Conservation (phyloP, 1,139 yeast species). For the Yarrowia galli region DNA sequence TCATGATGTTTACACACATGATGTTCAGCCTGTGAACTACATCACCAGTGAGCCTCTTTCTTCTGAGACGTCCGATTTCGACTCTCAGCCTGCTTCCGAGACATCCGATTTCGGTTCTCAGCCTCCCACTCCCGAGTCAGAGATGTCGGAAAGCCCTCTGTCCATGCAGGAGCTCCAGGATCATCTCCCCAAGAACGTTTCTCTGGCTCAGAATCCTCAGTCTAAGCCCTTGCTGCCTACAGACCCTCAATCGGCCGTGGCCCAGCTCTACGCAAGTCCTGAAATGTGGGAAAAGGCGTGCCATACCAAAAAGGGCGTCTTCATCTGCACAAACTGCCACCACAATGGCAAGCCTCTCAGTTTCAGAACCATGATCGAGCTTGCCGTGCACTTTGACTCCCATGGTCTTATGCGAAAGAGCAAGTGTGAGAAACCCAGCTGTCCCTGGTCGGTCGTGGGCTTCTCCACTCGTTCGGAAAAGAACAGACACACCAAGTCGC, state of each 20-base stretch:
- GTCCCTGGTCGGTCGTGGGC: slow-evolving; percentile 31
- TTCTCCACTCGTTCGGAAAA: slow-evolving; percentile 21
- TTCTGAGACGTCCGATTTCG: not conserved
- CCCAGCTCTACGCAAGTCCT: slow-evolving; percentile 6
- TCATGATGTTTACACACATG: not conserved
- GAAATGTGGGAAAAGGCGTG: slow-evolving; percentile 26
- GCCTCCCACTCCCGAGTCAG: not conserved
- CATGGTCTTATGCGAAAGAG: slow-evolving; percentile 12
- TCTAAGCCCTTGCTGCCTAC: not conserved
- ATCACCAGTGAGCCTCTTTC: no score
- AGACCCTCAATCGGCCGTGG: slow-evolving; percentile 3
- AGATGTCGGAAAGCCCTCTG: not conserved
- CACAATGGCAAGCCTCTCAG: slow-evolving; percentile 3
- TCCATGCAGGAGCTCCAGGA: not conserved
- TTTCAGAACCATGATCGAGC: slow-evolving; percentile 15
- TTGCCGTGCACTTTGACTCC: slow-evolving; percentile 26
- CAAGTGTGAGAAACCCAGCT: slow-evolving; percentile 19
- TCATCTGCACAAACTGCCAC: slow-evolving; percentile 25
- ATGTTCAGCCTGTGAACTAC: no score
- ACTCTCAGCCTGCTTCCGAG: not conserved
- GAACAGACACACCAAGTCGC: slow-evolving; percentile 24
- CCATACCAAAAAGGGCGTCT: slow-evolving; percentile 26
- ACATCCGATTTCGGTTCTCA: not conserved
- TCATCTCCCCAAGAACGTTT: not conserved
- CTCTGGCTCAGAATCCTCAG: not conserved